Base-by-base conservation (phyloP, 768 basidiomycete genomes). In the Trametes cinnabarina region DNA sequence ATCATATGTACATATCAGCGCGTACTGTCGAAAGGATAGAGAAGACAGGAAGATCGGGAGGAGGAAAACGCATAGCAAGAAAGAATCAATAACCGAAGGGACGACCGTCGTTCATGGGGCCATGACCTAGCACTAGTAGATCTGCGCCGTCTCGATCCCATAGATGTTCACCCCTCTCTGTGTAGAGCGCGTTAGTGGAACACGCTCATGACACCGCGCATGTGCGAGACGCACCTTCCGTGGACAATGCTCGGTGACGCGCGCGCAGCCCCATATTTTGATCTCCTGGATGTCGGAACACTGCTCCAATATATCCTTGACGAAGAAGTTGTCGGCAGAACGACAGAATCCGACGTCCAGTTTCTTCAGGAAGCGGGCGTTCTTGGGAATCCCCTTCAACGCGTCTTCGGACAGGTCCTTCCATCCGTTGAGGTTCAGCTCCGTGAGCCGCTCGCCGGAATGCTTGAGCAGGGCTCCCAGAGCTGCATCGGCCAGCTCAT, bases 271-370 rank as follows among this genome's bases (percentile, higher is more conserved):
- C 74, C 77, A 86, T 11, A 82, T 78, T 55, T 74, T 80, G 62
- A 87, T 66, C 34, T 76, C 74, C 55, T 69, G 62, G 20, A 87
- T 57, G 22, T 72, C 66, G 0, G 66, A 50, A 51, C 80, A 79
- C 1, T 67, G 72, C 12, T 81, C 76, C 41, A 94, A 65, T 63
- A 94, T 73, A 14, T 75, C 81, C 71, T 90, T 87, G 61, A 98
- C 73, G 3, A 88, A 78, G 66, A 89, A 94, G 71, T 98, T 89
- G 57, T 94, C 88, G 39, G 90, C 78, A 20, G 82, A 79, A 47
- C 95, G 76, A 65, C 94, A 94, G 82, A 89, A 98, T 1, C 94
- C 88, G 2, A 94, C 72, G 66, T 98, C 90, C 39, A 98, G 60
- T 67, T 74, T 79, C 64, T 69, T 73, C 67, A 96, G 60, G 34